These are phyloP conservation scores for Blastomyces gilchristii DNA, from an alignment of 2,329 filamentous ascomycete species.

Conservation along the genomic window DNA sequence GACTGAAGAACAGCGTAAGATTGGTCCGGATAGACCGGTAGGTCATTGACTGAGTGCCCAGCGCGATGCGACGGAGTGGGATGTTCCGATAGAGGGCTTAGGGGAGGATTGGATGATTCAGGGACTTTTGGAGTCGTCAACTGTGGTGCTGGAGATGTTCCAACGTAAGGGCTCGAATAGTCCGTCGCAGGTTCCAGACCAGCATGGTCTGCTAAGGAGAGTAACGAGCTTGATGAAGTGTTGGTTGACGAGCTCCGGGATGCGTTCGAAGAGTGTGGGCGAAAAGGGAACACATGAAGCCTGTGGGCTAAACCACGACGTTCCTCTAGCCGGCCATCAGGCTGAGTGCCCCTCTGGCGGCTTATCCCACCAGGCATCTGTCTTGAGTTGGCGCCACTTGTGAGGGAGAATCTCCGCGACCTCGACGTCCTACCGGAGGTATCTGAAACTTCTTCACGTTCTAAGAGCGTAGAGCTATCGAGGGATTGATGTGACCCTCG, in stretches of 20 bases:
- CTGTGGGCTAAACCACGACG: constrained; percentile 14
- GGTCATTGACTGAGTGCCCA: constrained; percentile 21
- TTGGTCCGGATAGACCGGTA: constrained; percentile 40
- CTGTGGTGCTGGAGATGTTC: constrained; percentile 10
- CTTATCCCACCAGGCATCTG: constrained; percentile 11
- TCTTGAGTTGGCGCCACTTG: constrained; percentile 11
- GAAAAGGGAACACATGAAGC: constrained; percentile 14
- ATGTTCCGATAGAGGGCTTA: constrained; percentile 15
- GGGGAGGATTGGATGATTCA: constrained; percentile 12
- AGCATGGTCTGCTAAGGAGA: constrained; percentile 14
- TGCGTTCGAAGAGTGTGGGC: constrained; percentile 26
- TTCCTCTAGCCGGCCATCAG: constrained; percentile 14
- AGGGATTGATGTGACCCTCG: constrained; percentile 8
- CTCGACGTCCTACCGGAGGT: constrained; percentile 2
- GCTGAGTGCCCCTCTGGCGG: constrained; percentile 13
- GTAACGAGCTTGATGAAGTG: constrained; percentile 35
- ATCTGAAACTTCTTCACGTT: constrained; percentile 4
- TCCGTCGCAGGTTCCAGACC: constrained; percentile 22
- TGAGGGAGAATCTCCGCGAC: constrained; percentile 11
- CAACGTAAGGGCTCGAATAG: constrained; percentile 4
- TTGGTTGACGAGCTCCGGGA: constrained; percentile 30
- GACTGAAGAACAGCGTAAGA: constrained; percentile 39
- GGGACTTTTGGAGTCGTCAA: constrained; percentile 7
- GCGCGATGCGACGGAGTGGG: constrained; percentile 16
- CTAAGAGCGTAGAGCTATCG: background rate